Conservation (phyloP, 2,329 filamentous ascomycete species). For the Fusarium mangiferae region DNA sequence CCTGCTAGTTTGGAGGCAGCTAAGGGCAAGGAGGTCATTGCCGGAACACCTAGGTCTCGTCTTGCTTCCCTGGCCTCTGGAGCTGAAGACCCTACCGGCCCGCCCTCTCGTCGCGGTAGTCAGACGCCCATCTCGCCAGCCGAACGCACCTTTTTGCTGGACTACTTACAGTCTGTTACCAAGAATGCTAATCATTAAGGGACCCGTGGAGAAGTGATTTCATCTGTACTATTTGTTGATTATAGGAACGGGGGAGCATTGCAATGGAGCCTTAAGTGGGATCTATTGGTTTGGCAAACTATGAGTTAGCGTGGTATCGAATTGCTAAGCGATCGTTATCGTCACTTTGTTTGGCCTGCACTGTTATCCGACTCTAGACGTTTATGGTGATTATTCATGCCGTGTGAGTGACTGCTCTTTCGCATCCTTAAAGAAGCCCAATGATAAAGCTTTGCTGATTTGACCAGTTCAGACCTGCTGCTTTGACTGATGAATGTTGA, state of each 20-base stretch:
- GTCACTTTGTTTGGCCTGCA: not conserved
- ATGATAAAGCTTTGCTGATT: not conserved
- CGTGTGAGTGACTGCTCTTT: not conserved
- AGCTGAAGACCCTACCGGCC: constrained; percentile 45
- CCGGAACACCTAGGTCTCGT: constrained; percentile 47
- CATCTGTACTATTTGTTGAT: constrained; percentile 33
- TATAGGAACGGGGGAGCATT: constrained; percentile 30
- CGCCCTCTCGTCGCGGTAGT: constrained; percentile 57
- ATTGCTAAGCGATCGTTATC: constrained; percentile 15
- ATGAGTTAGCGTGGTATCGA: constrained; percentile 7
- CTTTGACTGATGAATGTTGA: not conserved
- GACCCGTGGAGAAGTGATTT: constrained; percentile 5
- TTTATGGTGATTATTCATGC: not conserved
- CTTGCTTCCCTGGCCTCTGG: constrained; percentile 58
- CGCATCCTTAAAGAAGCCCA: not conserved
- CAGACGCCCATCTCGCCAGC: constrained; percentile 71
- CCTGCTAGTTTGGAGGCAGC: constrained; percentile 38
- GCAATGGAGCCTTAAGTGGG: constrained; percentile 34
- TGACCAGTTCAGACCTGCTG: not conserved
- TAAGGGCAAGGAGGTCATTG: constrained; percentile 41
- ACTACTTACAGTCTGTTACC: constrained; percentile 72
- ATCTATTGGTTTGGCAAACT: constrained; percentile 10
- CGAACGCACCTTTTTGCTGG: constrained; percentile 80
- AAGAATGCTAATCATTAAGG: constrained; percentile 50
- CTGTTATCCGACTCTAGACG: not conserved